Evolutionary conservation across 805 yeast genomes (phyloP), one percentile per base, ranked within the genome.

Genomic region (Monosporozyma solicola): DNA sequence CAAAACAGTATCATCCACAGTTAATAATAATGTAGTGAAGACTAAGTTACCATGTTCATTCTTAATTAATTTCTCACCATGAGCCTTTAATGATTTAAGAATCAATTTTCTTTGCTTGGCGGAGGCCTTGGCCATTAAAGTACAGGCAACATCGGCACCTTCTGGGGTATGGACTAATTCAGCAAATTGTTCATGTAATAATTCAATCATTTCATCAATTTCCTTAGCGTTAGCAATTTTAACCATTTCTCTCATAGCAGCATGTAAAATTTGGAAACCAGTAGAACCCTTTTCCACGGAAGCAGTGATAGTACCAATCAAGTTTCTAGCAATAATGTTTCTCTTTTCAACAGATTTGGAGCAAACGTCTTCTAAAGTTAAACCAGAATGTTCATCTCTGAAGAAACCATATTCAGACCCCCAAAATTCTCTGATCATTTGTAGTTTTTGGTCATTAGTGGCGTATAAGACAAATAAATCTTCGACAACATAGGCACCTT

Each of bases 401-500:
- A 92, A 92, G 11, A 88, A 83, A 22, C 97, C 97, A 68, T 85
- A 92, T 72, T 89, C 95, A 11, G 96, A 80, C 52, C 98, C 99
- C 89, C 95, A 92, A 67, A 92, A 92, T 72, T 92, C 99, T 71
- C 94, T 82, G 59, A 92, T 82, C 86, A 92, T 91, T 71, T 88
- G 96, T 53, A 81, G 80, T 69, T 81, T 87, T 72, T 92, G 98
- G 57, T 84, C 87, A 32, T 85, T 79, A 25, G 89, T 81, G 10
- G 97, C 82, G 69, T 91, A 92, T 53, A 90, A 79, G 25, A 88
- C 87, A 66, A 76, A 92, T 63, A 88, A 76, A 75, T 92, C 99
- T 72, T 92, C 98, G 59, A 91, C 90, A 41, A 92, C 98, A 64
- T 92, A 90, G 13, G 98, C 98, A 72, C 97, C 99, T 76, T 92